A percentile compares a stretch with the other conserved stretches of the same genome.
phyloP scores from a whole-genome alignment of 176 grass and related monocot species.

The Miscanthus lutarioriparius region DNA sequence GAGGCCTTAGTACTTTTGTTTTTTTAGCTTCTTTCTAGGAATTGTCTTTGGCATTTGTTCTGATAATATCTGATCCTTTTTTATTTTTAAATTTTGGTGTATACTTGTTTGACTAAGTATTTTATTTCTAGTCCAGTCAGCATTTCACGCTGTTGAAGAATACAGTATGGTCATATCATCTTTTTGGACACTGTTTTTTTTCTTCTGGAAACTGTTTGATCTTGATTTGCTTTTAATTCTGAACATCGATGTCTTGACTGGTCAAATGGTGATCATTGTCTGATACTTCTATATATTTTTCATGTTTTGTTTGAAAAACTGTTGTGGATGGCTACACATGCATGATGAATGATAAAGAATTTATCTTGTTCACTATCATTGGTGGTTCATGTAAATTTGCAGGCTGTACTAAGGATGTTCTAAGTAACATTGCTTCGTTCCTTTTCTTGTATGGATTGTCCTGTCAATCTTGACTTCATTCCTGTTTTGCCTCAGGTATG shows the following conservation, averaged over 20 bases:
- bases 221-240: neutral
- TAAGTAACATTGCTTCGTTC: neutral
- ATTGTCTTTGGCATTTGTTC: neutral
- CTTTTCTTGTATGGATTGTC: neutral
- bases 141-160: neutral
- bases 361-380: neutral
- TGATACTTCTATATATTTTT: neutral
- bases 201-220: neutral
- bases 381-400: neutral
- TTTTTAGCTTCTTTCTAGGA: neutral
- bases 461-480: neutral
- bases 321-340: neutral
- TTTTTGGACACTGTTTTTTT: neutral
- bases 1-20: neutral
- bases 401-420: neutral
- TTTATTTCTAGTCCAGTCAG: neutral
- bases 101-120: neutral
- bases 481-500: conserved; percentile 8
- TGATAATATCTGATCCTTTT: neutral
- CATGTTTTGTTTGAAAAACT: neutral
- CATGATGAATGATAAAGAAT: neutral
- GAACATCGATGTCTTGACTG: neutral
- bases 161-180: neutral
- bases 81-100: too few relatives aligned
- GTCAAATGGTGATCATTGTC: neutral